phyloP scores from a whole-genome alignment of 2,329 filamentous ascomycete genomes.

The Pseudogymnoascus sp. region DNA sequence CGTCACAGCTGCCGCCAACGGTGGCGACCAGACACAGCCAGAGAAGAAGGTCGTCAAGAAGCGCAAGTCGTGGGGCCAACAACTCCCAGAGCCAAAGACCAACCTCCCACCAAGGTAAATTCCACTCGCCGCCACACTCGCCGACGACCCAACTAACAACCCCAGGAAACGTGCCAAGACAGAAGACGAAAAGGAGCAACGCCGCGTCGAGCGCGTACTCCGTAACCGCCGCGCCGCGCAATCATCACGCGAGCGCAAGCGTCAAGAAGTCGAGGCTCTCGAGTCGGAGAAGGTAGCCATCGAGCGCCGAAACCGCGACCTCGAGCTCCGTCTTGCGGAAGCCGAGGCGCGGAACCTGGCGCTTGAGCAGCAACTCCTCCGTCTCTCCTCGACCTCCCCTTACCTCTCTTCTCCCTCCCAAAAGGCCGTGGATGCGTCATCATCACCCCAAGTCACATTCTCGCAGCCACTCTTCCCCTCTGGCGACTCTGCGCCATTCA shows the following conservation, averaged over 20 bases:
- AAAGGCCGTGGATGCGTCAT: slow-evolving; percentile 3
- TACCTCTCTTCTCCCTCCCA: slow-evolving; percentile 32
- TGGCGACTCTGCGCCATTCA: slow-evolving; percentile 26
- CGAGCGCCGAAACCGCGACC: slow-evolving; percentile 65
- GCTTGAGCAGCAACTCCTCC: slow-evolving; percentile 31
- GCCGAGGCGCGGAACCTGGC: slow-evolving; percentile 24
- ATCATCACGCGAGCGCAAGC: slow-evolving; percentile 69
- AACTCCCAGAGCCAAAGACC: slow-evolving; percentile 92
- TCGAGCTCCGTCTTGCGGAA: slow-evolving; percentile 51
- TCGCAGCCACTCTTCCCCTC: slow-evolving; percentile 53
- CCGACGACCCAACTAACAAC: slow-evolving; percentile 23
- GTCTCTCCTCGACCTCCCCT: slow-evolving; percentile 36
- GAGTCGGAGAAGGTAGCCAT: slow-evolving; percentile 56
- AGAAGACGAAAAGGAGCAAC: slow-evolving; percentile 97
- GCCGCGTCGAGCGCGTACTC: slow-evolving; percentile 92
- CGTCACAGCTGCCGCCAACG: slow-evolving; percentile 20
- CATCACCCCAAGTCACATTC: slow-evolving; percentile 42
- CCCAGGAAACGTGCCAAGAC: slow-evolving; percentile 92
- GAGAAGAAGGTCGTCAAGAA: slow-evolving; percentile 80
- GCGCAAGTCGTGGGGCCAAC: slow-evolving; percentile 97
- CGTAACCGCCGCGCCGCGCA: slow-evolving; percentile 93
- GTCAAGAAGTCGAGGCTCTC: slow-evolving; percentile 74
- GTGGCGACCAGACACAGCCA: slow-evolving; percentile 19
- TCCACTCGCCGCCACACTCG: neutral
- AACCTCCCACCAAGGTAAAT: slow-evolving; percentile 79